Percentiles rank a stretch among this genome's conserved stretches.
Conservation (phyloP, 768 basidiomycete genomes). For the Boletus fagicola region DNA sequence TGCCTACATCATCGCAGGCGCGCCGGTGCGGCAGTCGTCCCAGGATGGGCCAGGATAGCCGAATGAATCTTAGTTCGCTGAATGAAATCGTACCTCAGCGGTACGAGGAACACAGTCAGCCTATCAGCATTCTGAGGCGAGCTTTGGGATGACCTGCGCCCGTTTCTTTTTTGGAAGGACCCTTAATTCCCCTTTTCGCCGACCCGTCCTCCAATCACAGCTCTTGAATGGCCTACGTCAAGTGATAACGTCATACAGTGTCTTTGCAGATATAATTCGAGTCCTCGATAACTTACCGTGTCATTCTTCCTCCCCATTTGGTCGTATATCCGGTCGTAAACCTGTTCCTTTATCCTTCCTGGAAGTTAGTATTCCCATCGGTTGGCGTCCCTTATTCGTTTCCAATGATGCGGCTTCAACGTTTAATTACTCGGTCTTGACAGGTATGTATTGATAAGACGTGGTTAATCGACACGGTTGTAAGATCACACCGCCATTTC, state of each 20-base stretch:
- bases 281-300: neutral
- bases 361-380: slow-evolving; percentile 8
- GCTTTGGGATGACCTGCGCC: too few species aligned
- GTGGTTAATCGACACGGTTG: neutral
- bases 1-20: neutral
- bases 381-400: neutral
- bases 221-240: too few species aligned
- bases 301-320: neutral
- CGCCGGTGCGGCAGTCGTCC: neutral
- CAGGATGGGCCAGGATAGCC: neutral
- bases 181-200: too few species aligned
- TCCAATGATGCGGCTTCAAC: neutral
- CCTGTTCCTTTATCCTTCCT: neutral
- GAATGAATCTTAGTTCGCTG: neutral
- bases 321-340: neutral
- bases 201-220: too few species aligned
- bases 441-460: slow-evolving; percentile 6
- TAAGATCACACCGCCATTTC: slow-evolving; percentile 4
- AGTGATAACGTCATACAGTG: too few species aligned
- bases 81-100: neutral
- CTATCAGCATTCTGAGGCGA: too few species aligned
- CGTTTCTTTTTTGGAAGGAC: too few species aligned
- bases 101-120: neutral
- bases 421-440: neutral
- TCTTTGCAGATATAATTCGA: too few species aligned